A percentile compares a stretch with the other conserved stretches of the same genome.
These are phyloP conservation scores for Hypoxylon crocopeplum DNA, from an alignment of 495 filamentous ascomycete species.

Conservation along the genomic window DNA sequence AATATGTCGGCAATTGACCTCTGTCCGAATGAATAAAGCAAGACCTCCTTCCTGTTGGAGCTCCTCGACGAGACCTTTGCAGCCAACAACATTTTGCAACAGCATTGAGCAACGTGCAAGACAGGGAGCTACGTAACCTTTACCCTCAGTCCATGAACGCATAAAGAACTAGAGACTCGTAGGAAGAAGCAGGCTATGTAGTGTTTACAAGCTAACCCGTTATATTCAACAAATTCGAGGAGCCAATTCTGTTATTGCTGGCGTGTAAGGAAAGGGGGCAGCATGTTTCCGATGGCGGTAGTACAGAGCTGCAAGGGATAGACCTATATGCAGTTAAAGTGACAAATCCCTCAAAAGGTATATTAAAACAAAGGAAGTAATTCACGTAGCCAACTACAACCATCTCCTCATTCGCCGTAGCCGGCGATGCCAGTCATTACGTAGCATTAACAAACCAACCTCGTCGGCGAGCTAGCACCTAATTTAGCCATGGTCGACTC, in stretches of 20 bases:
- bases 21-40: conserved; percentile 1
- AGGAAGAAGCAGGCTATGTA: background rate
- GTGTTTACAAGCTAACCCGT: background rate
- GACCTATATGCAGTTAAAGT: background rate
- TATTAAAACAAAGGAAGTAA: background rate
- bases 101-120: background rate
- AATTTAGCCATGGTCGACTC: conserved; percentile 31
- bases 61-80: background rate
- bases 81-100: too few relatives aligned
- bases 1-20: conserved; percentile 14
- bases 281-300: too few relatives aligned
- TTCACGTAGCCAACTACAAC: background rate
- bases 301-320: too few relatives aligned
- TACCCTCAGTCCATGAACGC: background rate
- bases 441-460: background rate
- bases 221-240: background rate
- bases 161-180: background rate
- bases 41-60: conserved; percentile 14
- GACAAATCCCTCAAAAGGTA: background rate
- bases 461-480: background rate
- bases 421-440: background rate
- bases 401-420: background rate
- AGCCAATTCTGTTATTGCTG: background rate
- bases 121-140: background rate
- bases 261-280: too few relatives aligned